Evolutionary conservation across 2,329 filamentous ascomycete genomes (phyloP), one percentile per base, ranked within the genome.

Genomic region (Neonectria hederae): DNA sequence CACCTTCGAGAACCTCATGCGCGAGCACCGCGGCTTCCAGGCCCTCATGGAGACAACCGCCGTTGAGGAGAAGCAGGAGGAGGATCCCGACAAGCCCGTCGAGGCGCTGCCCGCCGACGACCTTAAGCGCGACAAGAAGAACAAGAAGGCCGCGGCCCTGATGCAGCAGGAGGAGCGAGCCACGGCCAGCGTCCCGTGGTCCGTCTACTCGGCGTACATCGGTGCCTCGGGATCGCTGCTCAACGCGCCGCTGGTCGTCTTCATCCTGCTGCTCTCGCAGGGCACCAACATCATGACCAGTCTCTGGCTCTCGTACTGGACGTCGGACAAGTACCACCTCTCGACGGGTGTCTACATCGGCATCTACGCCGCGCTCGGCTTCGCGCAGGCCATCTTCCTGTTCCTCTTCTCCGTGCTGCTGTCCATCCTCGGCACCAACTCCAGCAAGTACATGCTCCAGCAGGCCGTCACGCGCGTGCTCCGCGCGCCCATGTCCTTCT

Each of bases 231-330:
- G 92, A 5, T 88, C 88, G 10, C 83, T 92, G 8, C 79, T 91
- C 68, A 90, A 92, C 65, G 90, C 88, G 1, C 86, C 91, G 0
- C 77, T 95, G 5, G 76, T 93, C 4, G 40, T 87, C 5, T 62
- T 88, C 24, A 78, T 93, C 3, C 84, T 97, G 11, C 76, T 92
- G 6, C 74, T 94, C 11, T 89, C 92, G 0, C 94, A 97, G 75
- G 93, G 90, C 9, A 87, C 92, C 65, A 97, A 97, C 75, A 95
- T 98, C 68, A 85, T 88, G 69, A 97, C 94, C 13, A 94, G 91
- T 74, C 80, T 98, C 59, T 98, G 95, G 95, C 86, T 98, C 1
- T 96, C 94, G 0, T 98, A 90, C 81, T 98, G 95, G 95, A 97
- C 93, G 0, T 92, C 92, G 1, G 80, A 93, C 76, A 90, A 91